Conservation (phyloP, 1,284 basidiomycete genomes). For the Tilletiaria anomala region DNA sequence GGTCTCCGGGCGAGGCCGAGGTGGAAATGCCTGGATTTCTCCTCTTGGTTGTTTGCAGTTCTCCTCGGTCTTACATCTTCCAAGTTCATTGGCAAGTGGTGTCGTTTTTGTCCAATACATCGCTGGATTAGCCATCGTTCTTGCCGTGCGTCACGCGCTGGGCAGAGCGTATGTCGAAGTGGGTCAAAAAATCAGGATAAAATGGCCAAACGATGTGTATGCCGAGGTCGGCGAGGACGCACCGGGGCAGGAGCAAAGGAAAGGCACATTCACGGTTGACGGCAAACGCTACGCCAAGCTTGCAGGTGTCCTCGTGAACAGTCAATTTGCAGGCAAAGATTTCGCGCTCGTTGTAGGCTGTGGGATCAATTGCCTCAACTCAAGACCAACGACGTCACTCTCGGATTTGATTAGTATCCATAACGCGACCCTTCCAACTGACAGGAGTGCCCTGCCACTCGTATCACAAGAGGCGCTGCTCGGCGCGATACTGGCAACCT, state of each 20-base stretch:
- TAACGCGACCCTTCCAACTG: conserved; percentile 17
- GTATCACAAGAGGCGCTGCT: conserved; percentile 61
- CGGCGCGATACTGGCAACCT: conserved; percentile 61
- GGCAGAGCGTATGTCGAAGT: conserved; percentile 46
- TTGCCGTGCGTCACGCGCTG: conserved; percentile 45
- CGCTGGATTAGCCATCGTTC: conserved; percentile 72
- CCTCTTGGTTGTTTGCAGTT: conserved; percentile 77
- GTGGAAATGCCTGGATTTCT: conserved; percentile 82
- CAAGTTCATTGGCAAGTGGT: conserved; percentile 50
- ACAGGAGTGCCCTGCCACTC: conserved; percentile 16
- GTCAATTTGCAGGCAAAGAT: conserved; percentile 57
- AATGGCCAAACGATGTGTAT: conserved; percentile 98
- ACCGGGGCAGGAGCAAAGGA: conserved; percentile 14
- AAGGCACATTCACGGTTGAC: conserved; percentile 41
- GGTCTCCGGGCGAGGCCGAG: conserved; percentile 73
- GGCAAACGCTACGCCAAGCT: conserved; percentile 30
- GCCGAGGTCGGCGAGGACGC: conserved; percentile 47
- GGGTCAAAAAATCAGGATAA: conserved; percentile 53
- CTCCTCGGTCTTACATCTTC: conserved; percentile 59
- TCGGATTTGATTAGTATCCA: conserved; percentile 48
- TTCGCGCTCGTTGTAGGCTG: conserved; percentile 73
- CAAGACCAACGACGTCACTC: conserved; percentile 68
- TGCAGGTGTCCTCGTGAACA: conserved; percentile 73
- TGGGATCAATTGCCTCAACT: conserved; percentile 74
- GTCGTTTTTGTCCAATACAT: conserved; percentile 95